phyloP scores from a whole-genome alignment of 2,329 filamentous ascomycete species.

The Aspergillus sergii region DNA sequence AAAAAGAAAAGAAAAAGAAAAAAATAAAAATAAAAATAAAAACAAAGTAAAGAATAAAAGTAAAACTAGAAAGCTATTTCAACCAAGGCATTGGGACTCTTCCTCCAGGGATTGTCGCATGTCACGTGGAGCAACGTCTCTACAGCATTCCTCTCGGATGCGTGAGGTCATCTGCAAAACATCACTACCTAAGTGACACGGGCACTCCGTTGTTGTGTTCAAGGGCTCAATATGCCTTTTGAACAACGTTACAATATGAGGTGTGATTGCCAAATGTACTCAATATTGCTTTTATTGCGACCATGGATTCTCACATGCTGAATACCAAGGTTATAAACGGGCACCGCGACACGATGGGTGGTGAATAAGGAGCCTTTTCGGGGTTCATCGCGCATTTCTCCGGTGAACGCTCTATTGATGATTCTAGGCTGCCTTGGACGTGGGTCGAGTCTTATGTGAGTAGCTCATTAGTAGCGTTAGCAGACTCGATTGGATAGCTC shows the following conservation, averaged over 20 bases:
- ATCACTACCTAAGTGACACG: neutral
- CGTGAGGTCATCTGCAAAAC: neutral
- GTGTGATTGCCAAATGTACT: neutral
- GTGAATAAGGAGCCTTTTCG: neutral
- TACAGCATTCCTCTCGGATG: neutral
- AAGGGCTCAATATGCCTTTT: too few relatives aligned
- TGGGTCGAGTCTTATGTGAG: neutral
- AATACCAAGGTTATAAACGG: neutral
- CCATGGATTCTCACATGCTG: neutral
- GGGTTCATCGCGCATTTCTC: neutral
- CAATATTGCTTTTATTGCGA: neutral
- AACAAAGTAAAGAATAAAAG: neutral
- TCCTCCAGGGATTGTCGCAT: neutral
- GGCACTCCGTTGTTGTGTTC: neutral
- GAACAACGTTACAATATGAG: neutral
- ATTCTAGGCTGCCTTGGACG: neutral
- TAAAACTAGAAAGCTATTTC: neutral
- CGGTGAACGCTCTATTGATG: neutral
- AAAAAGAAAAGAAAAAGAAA: too few relatives aligned
- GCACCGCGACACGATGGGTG: neutral
- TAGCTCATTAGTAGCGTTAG: neutral
- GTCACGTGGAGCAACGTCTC: neutral
- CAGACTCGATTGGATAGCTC: neutral
- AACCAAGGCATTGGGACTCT: too few relatives aligned
- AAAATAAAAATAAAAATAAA: too few relatives aligned